Base-by-base conservation (phyloP, 768 basidiomycete species). In the Suillus variegatus region DNA sequence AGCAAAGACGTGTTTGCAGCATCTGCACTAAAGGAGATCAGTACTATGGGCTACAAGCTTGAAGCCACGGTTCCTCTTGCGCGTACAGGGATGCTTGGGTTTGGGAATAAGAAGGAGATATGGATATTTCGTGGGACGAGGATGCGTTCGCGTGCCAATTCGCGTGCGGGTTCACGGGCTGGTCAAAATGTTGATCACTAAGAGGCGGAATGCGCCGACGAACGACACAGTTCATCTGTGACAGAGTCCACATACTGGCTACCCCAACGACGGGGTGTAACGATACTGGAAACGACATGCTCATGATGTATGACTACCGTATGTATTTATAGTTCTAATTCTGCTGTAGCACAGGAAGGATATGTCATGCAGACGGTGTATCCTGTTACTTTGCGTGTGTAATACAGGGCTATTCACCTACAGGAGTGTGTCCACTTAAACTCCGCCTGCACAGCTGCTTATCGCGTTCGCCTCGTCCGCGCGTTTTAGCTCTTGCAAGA, bases 11-110 rank as follows among this genome's bases (percentile, higher is more conserved):
- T 85, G 22, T 88, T 91, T 71, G 77, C 86, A 43, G 86, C 88
- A 70, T 85, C 88, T 69, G 80, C 89, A 25, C 77, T 92, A 28
- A 86, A 86, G 68, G 84, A 85, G 66, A 80, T 92, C 67, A 81
- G 77, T 68, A 75, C 78, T 25, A 76, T 86, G 63, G 85, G 87
- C 13, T 93, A 84, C 74, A 81, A 83, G 57, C 82, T 93, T 16
- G 86, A 89, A 68, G 88, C 89, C 2, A 84, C 88, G 25, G 75
- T 93, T n/a, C 85, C 87, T 0, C 82, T 93, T 70, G 86, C 81
- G 1, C 71, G 76, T 6, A 64, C 70, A 13, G 78, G 79, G 6
- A 67, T 80, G 36, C 69, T 82, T 57, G 78, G 79, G 28, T 71
- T 84, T 32, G 75, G 79, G 18, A 71, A 75, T 18, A 81, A 82